These are phyloP conservation scores for Lolium multiflorum DNA, from an alignment of 176 grass and related monocot species.

Conservation along the genomic window DNA sequence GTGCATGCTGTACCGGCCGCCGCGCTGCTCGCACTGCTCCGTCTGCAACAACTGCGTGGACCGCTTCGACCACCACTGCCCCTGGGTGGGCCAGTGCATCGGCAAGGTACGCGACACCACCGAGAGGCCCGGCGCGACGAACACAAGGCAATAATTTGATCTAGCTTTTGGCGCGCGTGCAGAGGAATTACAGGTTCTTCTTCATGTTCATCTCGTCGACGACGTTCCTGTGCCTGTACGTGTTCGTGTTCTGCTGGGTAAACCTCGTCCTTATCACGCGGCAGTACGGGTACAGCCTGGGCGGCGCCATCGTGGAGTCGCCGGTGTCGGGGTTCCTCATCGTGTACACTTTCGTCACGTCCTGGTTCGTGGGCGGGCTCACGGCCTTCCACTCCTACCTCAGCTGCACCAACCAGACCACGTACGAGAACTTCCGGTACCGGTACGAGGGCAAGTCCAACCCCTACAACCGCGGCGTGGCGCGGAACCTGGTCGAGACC, in stretches of 20 bases:
- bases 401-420: constrained; percentile 92
- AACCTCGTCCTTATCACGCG: constrained; percentile 57
- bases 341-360: constrained; percentile 77
- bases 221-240: constrained; percentile 81
- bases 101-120: constrained; percentile 56
- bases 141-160: not conserved
- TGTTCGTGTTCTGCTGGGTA: constrained; percentile 78
- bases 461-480: constrained; percentile 76
- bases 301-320: constrained; percentile 56
- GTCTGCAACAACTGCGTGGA: constrained; percentile 98
- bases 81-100: constrained; percentile 97
- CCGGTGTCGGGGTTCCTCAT: constrained; percentile 84
- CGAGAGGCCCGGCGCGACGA: no score
- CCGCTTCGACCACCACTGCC: constrained; percentile 94
- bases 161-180: constrained; percentile 19
- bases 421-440: constrained; percentile 97
- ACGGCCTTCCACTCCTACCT: constrained; percentile 93
- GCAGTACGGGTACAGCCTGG: constrained; percentile 36
- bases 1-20: constrained; percentile 89
- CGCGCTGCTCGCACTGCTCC: constrained; percentile 89
- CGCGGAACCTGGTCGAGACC: constrained; percentile 67
- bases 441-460: constrained; percentile 83
- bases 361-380: constrained; percentile 94
- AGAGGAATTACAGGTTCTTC: constrained; percentile 90
- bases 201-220: constrained; percentile 88